A percentile compares a stretch with the other conserved stretches of the same genome.
Evolutionary conservation across 805 yeast genomes (phyloP).

Genomic region (Saccharomyces eubayanus): DNA sequence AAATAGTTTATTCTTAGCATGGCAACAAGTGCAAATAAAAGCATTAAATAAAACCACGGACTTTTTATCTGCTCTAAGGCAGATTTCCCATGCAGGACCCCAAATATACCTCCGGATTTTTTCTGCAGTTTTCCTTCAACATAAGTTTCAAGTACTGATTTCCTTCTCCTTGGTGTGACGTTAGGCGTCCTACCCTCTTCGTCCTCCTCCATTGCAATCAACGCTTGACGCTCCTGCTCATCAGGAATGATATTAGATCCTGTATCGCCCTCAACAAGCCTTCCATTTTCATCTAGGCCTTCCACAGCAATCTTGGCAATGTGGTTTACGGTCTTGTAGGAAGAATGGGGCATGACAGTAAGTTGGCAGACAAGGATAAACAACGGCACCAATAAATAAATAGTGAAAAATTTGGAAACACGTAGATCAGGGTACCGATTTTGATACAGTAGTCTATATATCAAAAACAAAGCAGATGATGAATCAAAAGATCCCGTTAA

Average conservation of each 20-base stretch:
- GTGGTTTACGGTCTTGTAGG: conserved; percentile 64
- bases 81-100: conserved; percentile 61
- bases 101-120: conserved; percentile 60
- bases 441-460: conserved; percentile 62
- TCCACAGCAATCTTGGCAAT: conserved; percentile 63
- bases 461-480: conserved; percentile 77
- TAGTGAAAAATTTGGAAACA: conserved; percentile 52
- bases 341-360: conserved; percentile 68
- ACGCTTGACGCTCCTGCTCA: conserved; percentile 31
- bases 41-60: conserved; percentile 73
- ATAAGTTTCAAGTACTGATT: conserved; percentile 57
- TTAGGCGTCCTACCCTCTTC: neutral
- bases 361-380: conserved; percentile 70
- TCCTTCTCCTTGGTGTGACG: conserved; percentile 21
- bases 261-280: conserved; percentile 34
- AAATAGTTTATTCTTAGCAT: conserved; percentile 90
- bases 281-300: conserved; percentile 65
- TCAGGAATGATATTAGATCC: conserved; percentile 41
- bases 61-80: conserved; percentile 41
- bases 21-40: conserved; percentile 71
- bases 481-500: conserved; percentile 93
- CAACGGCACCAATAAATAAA: conserved; percentile 65
- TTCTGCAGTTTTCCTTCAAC: conserved; percentile 48
- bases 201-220: conserved; percentile 16
- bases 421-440: conserved; percentile 22